phyloP scores from a whole-genome alignment of 192 early-diverging fungal genomes.

The Umbelopsis ramanniana region DNA sequence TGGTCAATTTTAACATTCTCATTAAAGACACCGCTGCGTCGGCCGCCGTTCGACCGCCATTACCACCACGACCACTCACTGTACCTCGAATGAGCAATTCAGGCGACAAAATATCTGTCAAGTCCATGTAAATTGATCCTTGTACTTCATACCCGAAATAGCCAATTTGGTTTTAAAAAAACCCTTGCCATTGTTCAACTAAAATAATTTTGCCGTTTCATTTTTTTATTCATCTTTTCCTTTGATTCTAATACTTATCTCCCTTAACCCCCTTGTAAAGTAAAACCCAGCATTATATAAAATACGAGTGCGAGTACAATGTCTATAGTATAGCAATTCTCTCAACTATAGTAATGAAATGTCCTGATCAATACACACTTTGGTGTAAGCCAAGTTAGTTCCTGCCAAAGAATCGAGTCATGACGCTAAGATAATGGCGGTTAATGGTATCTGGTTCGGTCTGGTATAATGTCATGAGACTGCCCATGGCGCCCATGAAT shows the following conservation, averaged over 20 bases:
- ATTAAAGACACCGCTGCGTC: background rate
- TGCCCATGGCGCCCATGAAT: conserved; percentile 74
- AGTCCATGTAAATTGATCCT: background rate
- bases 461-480: conserved; percentile 84
- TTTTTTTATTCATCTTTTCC: too few relatives aligned
- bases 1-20: background rate
- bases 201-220: too few relatives aligned
- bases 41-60: background rate
- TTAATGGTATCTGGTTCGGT: conserved; percentile 73
- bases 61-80: background rate
- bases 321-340: background rate
- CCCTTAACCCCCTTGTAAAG: too few relatives aligned
- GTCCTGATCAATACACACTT: background rate
- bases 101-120: background rate
- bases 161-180: too few relatives aligned
- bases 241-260: too few relatives aligned
- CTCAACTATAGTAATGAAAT: too few relatives aligned
- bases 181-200: too few relatives aligned
- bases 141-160: background rate
- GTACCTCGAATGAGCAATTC: background rate
- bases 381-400: conserved; percentile 49
- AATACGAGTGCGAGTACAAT: too few relatives aligned
- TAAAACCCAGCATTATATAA: too few relatives aligned
- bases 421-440: conserved; percentile 75
- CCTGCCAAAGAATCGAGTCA: conserved; percentile 79